Conservation (phyloP, 2,329 filamentous ascomycete genomes). For the Curvularia sp. region DNA sequence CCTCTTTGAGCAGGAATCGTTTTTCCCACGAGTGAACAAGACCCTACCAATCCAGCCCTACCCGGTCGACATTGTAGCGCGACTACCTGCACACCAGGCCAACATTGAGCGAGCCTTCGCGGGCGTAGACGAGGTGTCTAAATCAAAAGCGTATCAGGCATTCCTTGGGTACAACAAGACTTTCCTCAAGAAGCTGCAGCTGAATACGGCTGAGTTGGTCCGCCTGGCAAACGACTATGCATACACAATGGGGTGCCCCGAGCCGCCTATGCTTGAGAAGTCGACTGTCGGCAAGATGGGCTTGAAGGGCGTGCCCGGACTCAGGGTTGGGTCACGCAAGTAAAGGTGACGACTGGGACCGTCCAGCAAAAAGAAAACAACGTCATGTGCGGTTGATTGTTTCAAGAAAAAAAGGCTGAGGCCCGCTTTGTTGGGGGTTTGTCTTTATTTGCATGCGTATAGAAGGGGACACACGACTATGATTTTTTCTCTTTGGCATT, state of each 20-base stretch:
- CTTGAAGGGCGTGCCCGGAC: constrained; percentile 54
- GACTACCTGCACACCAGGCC: constrained; percentile 41
- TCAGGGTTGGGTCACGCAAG: constrained; percentile 43
- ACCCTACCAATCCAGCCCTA: constrained; percentile 60
- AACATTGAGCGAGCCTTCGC: constrained; percentile 46
- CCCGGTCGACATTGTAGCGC: constrained; percentile 51
- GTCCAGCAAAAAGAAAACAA: too few species aligned
- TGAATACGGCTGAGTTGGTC: constrained; percentile 51
- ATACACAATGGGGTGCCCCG: constrained; percentile 53
- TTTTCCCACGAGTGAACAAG: constrained; percentile 59
- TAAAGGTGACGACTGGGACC: not conserved
- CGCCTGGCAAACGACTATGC: constrained; percentile 55
- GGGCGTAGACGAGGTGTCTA: constrained; percentile 50
- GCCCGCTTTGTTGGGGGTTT: constrained; percentile 15
- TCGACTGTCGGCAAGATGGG: constrained; percentile 58
- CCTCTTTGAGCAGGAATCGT: constrained; percentile 60
- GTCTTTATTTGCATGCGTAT: not conserved
- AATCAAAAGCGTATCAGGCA: constrained; percentile 55
- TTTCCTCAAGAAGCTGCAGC: constrained; percentile 53
- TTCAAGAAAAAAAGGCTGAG: not conserved
- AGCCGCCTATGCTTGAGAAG: constrained; percentile 56
- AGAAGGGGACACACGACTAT: not conserved
- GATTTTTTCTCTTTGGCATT: not conserved
- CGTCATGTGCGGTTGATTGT: not conserved
- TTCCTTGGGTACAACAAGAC: constrained; percentile 58